Evolutionary conservation across 352 stramenopile genomes (phyloP).

Genomic region (Lagenidium sp.): DNA sequence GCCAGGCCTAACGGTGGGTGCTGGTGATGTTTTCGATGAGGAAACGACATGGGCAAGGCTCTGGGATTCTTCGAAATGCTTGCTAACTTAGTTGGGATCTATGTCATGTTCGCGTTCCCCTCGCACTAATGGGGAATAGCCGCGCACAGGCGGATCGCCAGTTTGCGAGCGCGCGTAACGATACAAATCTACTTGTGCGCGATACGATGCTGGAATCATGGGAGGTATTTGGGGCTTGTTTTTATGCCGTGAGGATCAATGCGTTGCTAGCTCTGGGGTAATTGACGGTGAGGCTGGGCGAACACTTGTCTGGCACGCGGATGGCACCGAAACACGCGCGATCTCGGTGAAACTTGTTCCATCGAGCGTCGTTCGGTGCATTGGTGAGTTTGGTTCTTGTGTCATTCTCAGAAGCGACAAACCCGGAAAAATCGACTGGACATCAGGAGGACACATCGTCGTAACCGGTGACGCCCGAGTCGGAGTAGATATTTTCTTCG

Average conservation of each 20-base stretch:
- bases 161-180: too few relatives aligned
- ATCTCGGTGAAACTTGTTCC: slow-evolving; percentile 4
- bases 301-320: slow-evolving; percentile 9
- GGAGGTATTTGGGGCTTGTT: slow-evolving; percentile 20
- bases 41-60: slow-evolving; percentile 13
- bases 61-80: slow-evolving; percentile 16
- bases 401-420: slow-evolving; percentile 2
- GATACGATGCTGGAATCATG: slow-evolving; percentile 1
- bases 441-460: slow-evolving; percentile 10
- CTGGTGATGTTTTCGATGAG: slow-evolving; percentile 2
- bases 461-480: slow-evolving; percentile 11
- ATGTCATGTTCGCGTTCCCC: slow-evolving; percentile 6
- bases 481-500: slow-evolving; percentile 22
- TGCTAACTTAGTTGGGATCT: slow-evolving; percentile 9
- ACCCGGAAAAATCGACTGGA: slow-evolving; percentile 10
- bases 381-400: slow-evolving; percentile 1
- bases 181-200: not conserved
- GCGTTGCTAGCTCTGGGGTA: slow-evolving; percentile 14
- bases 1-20: not conserved
- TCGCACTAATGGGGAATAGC: too few relatives aligned
- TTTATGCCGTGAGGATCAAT: slow-evolving; percentile 28
- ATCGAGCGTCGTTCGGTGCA: not conserved
- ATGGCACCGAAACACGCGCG: not conserved
- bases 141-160: too few relatives aligned
- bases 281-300: slow-evolving; percentile 10